These are phyloP conservation scores for Stellera chamaejasme DNA, from an alignment of 345 rosid genomes.

Conservation along the genomic window DNA sequence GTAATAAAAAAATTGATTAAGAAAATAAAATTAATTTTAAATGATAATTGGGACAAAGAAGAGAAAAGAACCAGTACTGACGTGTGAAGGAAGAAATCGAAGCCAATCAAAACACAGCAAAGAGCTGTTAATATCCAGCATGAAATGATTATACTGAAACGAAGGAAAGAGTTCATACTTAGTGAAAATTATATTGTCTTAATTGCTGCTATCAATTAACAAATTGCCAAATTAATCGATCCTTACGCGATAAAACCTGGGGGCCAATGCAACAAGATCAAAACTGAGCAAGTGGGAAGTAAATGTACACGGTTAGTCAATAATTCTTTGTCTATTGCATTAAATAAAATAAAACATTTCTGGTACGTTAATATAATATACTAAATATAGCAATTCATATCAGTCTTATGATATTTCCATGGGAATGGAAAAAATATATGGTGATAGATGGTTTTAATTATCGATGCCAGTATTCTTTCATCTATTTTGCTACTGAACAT, in stretches of 20 bases:
- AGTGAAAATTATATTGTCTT: background rate
- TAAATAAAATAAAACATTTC: too few species aligned
- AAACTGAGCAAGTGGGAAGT: constrained; percentile 28
- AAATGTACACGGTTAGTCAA: constrained; percentile 1
- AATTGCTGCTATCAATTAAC: background rate
- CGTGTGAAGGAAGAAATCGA: constrained; percentile 58
- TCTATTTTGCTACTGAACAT: too few species aligned
- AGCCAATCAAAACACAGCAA: constrained; percentile 55
- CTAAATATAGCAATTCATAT: too few species aligned
- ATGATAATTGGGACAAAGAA: too few species aligned
- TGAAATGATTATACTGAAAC: constrained; percentile 44
- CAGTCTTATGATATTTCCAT: too few species aligned
- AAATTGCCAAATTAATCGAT: constrained; percentile 1
- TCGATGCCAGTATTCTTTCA: too few species aligned
- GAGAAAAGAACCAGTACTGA: constrained; percentile 21
- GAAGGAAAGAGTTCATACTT: background rate
- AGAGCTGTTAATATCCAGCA: constrained; percentile 67
- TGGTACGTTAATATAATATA: too few species aligned
- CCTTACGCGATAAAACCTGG: constrained; percentile 57
- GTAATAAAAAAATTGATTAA: background rate
- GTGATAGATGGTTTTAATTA: too few species aligned
- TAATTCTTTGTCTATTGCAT: too few species aligned
- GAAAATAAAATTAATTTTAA: background rate
- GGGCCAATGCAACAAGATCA: constrained; percentile 55
- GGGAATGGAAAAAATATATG: too few species aligned